Evolutionary conservation across 169 alveolate genomes (phyloP).

Genomic region (Plasmodium fragile): DNA sequence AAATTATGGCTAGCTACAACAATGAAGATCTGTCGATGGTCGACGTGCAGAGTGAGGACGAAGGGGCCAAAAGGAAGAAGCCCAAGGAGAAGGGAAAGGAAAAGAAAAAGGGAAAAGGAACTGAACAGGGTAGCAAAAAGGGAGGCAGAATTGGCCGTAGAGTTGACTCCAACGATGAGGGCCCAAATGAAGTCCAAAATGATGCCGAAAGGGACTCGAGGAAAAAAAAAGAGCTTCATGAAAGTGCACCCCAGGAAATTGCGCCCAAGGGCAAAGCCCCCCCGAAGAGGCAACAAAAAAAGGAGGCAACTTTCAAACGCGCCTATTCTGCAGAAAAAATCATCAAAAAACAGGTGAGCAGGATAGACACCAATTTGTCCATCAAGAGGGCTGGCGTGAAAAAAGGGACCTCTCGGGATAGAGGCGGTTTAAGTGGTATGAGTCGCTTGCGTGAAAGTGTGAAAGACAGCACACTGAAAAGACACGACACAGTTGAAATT

Average conservation of each 20-base stretch:
- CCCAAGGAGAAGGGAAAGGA: neutral
- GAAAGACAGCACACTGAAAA: conserved; percentile 6
- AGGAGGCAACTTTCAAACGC: neutral
- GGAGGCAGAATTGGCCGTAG: neutral
- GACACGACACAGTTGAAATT: neutral
- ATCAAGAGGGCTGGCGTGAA: neutral
- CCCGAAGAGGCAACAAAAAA: conserved; percentile 7
- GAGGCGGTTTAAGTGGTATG: neutral
- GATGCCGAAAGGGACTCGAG: neutral
- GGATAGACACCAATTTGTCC: conserved; percentile 18
- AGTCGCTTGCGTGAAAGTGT: conserved; percentile 1
- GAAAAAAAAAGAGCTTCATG: neutral
- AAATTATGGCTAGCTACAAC: conserved; percentile 61
- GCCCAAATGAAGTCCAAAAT: neutral
- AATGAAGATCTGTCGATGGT: neutral
- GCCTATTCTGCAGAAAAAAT: conserved; percentile 35
- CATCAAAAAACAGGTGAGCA: neutral
- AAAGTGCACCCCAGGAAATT: neutral
- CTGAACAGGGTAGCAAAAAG: neutral
- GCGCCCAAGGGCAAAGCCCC: conserved; percentile 4
- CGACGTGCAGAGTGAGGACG: conserved; percentile 57
- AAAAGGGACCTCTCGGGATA: conserved; percentile 18
- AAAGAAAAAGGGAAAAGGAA: conserved; percentile 5
- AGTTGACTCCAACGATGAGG: neutral
- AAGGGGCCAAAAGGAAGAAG: conserved; percentile 5